Percentiles rank a stretch among this genome's conserved stretches.
Conservation (phyloP, 352 stramenopile species). For the Pythium angustatum region DNA sequence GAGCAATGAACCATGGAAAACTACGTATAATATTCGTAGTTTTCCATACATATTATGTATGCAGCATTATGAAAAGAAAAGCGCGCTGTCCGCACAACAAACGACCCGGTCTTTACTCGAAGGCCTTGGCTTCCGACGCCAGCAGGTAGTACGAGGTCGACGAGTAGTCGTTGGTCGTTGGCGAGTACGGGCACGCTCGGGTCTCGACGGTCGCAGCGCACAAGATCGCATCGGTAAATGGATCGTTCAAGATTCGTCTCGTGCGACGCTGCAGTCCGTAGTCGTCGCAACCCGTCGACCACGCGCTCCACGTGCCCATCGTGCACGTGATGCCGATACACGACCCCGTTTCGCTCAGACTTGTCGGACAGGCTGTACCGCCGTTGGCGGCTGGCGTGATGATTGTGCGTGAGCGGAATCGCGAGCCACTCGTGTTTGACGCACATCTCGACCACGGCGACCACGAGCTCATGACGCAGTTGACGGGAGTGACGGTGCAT, state of each 20-base stretch:
- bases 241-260: slow-evolving; percentile 33
- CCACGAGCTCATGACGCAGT: slow-evolving; percentile 37
- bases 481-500: slow-evolving; percentile 22
- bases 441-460: slow-evolving; percentile 32
- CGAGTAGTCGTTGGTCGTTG: slow-evolving; percentile 34
- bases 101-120: no score
- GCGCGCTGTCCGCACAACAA: no score
- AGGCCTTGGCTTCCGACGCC: slow-evolving; percentile 33
- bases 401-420: slow-evolving; percentile 31
- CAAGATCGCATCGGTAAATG: slow-evolving; percentile 27
- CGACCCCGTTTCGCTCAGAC: slow-evolving; percentile 15
- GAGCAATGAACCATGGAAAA: no score
- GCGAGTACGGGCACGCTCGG: slow-evolving; percentile 39
- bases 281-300: slow-evolving; percentile 36
- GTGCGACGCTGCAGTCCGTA: slow-evolving; percentile 38
- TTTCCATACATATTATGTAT: no score
- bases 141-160: slow-evolving; percentile 13
- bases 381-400: slow-evolving; percentile 34
- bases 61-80: no score
- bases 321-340: slow-evolving; percentile 35
- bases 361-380: slow-evolving; percentile 29
- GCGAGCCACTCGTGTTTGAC: slow-evolving; percentile 16
- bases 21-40: no score
- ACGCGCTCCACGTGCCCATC: slow-evolving; percentile 32
- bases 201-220: slow-evolving; percentile 34